Conservation (phyloP, 2,329 filamentous ascomycete genomes). For the Clarireedia monteithiana region DNA sequence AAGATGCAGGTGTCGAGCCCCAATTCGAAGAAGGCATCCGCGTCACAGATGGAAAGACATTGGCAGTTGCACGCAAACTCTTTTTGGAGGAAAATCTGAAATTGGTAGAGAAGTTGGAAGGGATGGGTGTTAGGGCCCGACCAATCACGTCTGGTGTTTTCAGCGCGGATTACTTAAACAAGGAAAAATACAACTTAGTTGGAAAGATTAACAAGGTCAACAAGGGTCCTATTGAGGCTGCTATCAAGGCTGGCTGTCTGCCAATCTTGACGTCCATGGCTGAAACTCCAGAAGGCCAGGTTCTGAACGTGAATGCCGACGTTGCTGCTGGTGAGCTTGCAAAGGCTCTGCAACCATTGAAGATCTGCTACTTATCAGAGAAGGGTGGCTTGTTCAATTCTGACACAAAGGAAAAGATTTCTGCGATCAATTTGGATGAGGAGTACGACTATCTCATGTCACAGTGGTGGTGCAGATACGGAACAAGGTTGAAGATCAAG, state of each 20-base stretch:
- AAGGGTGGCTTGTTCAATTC: conserved; percentile 95
- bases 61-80: conserved; percentile 82
- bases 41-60: conserved; percentile 90
- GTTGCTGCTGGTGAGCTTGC: conserved; percentile 92
- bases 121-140: conserved; percentile 79
- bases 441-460: conserved; percentile 91
- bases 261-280: conserved; percentile 96
- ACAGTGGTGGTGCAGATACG: conserved; percentile 91
- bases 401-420: conserved; percentile 90
- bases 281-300: conserved; percentile 81
- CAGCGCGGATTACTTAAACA: conserved; percentile 88
- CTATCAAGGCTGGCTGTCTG: conserved; percentile 83
- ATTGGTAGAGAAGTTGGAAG: conserved; percentile 81
- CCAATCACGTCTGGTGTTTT: conserved; percentile 88
- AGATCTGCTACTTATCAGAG: conserved; percentile 97
- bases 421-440: conserved; percentile 93
- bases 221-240: conserved; percentile 81
- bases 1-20: conserved; percentile 86
- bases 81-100: conserved; percentile 95
- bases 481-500: conserved; percentile 92
- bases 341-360: conserved; percentile 79
- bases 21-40: conserved; percentile 95
- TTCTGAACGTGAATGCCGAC: conserved; percentile 96
- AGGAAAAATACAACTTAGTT: conserved; percentile 91
- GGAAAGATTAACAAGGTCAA: conserved; percentile 94